Conservation (phyloP, 306 rosid genomes). For the Casuarina cunninghamiana region DNA sequence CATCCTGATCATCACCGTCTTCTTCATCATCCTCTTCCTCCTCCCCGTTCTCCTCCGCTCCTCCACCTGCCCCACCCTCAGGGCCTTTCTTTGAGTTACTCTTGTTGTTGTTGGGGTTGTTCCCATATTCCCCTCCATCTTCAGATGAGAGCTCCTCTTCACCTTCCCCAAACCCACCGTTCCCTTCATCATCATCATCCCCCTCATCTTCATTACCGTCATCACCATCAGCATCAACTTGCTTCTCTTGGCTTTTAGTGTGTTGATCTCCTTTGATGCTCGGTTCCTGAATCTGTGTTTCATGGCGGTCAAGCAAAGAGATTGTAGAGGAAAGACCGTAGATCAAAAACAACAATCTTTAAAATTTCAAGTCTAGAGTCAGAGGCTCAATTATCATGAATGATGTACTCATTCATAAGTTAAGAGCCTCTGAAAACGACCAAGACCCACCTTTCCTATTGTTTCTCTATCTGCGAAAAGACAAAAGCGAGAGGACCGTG, state of each 20-base stretch:
- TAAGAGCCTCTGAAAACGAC: not conserved
- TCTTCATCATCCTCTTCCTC: conserved; percentile 57
- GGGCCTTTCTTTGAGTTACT: conserved; percentile 69
- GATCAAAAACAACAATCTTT: too few species aligned
- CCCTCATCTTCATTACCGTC: conserved; percentile 57
- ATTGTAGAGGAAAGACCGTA: not conserved
- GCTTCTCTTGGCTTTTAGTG: conserved; percentile 41
- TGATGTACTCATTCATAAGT: too few species aligned
- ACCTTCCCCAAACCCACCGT: conserved; percentile 68
- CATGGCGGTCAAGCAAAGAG: conserved; percentile 2
- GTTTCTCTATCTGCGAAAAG: not conserved
- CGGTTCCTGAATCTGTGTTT: conserved; percentile 49
- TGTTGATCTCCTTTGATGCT: conserved; percentile 38
- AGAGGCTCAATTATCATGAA: too few species aligned
- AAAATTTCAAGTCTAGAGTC: too few species aligned
- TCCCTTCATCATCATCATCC: conserved; percentile 48
- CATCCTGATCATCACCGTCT: conserved; percentile 48
- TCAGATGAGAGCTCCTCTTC: conserved; percentile 85
- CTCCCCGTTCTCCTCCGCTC: conserved; percentile 62
- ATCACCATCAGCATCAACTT: conserved; percentile 60
- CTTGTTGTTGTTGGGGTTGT: conserved; percentile 60
- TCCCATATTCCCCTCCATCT: conserved; percentile 60
- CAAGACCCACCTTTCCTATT: not conserved
- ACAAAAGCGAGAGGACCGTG: not conserved
- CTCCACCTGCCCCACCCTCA: conserved; percentile 63